phyloP scores from a whole-genome alignment of 139 green algal genomes.

The Edaphochlamys debaryana region DNA sequence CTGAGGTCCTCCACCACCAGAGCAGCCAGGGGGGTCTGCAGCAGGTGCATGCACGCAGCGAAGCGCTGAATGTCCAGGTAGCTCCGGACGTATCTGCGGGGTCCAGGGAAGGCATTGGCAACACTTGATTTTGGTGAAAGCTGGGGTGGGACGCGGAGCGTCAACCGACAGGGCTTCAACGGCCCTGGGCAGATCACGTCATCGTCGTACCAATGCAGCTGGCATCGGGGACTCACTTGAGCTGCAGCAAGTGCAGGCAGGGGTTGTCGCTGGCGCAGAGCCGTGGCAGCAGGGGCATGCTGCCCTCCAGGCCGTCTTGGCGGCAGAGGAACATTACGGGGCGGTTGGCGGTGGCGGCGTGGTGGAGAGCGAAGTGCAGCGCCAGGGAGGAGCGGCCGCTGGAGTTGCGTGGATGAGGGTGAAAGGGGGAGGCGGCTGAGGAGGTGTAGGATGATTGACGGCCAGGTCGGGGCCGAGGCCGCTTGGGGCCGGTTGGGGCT shows the following conservation, averaged over 20 bases:
- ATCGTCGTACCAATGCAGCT: not conserved
- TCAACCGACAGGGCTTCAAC: no score
- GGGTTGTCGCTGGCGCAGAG: not conserved
- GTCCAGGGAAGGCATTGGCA: no score
- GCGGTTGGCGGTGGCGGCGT: not conserved
- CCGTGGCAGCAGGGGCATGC: constrained; percentile 16
- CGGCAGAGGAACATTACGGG: constrained; percentile 20
- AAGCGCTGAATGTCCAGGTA: constrained; percentile 32
- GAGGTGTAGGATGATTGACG: not conserved
- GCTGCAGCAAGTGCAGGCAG: constrained; percentile 5
- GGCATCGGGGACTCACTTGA: constrained; percentile 18
- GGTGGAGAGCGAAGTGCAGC: constrained; percentile 25
- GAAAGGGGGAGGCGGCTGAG: not conserved
- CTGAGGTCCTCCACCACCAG: constrained; percentile 28
- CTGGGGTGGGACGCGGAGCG: not conserved
- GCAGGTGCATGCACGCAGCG: constrained; percentile 15
- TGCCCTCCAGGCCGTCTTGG: constrained; percentile 9
- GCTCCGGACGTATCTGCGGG: constrained; percentile 4
- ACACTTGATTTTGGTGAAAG: not conserved
- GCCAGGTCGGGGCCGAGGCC: no score
- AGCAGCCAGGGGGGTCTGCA: not conserved
- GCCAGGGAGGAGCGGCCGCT: constrained; percentile 24
- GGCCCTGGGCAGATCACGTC: no score
- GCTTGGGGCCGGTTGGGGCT: no score
- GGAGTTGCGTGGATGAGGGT: not conserved